Evolutionary conservation across 306 rosid species (phyloP), one percentile per base, ranked within the genome.

Genomic region (Alnus glutinosa): DNA sequence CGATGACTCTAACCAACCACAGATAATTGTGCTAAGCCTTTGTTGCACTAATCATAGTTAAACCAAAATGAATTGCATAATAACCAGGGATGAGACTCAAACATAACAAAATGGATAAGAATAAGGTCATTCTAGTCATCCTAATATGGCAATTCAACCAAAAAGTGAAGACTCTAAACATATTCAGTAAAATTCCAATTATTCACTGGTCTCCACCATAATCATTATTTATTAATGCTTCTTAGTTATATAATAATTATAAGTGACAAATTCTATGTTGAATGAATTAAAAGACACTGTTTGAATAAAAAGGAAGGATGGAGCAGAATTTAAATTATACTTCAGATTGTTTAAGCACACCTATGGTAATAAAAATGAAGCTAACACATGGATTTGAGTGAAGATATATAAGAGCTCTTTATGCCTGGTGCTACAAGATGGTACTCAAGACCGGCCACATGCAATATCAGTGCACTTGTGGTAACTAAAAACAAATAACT

Each of bases 41-140:
- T 42, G 51, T 67, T 42, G 28, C 11, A 39, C 42, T 39, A 42
- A 42, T 39, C 51, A 4, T 67, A 67, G 50, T 18, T 42, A 67
- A 42, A 42, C 72, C 49, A 39, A 39, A 67, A 8, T 7, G 50
- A 37, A 67, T 37, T 67, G 30, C 19, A 16, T 39, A 67, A 39
- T 10, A 9, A 39, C 30, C 49, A 42, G 42, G 30, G 70, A 16
- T 34, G 70, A 67, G 30, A 62, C 12, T 32, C 34, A 34, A 11
- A 12, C n/a, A 12, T 6, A 36, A 15, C 19, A 15, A 32, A 63
- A 63, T 5, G 13, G 50, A 23, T 28, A 39, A 42, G 13, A 39
- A 67, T n/a, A 67, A 37, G 32, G 50, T 67, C 51, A 67, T 39
- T 39, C 72, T 42, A 18, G 51, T 67, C 72, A 67, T 67, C 6